A percentile compares a stretch with the other conserved stretches of the same genome.
These are phyloP conservation scores for Rhodamnia rubescens DNA, from an alignment of 345 rosid species.

Conservation along the genomic window DNA sequence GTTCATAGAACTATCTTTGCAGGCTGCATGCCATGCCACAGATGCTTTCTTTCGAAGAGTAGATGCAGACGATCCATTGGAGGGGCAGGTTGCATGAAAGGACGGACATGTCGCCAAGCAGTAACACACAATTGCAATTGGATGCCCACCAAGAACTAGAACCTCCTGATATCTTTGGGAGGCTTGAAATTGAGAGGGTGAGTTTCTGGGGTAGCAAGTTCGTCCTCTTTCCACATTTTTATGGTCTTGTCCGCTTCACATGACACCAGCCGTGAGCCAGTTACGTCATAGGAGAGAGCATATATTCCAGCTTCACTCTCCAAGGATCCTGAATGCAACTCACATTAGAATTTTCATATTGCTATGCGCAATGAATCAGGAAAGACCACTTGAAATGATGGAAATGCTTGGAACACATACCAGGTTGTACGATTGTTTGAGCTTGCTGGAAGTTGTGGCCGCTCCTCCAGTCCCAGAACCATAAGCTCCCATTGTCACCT, in stretches of 20 bases:
- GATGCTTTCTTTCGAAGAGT: background rate
- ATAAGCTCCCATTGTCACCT: constrained; percentile 98
- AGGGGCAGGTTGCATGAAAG: background rate
- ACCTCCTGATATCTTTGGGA: constrained; percentile 92
- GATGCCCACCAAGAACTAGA: constrained; percentile 15
- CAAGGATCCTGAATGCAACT: constrained; percentile 58
- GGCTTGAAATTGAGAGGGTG: constrained; percentile 96
- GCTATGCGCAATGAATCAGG: background rate
- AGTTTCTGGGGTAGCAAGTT: constrained; percentile 78
- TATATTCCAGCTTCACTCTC: constrained; percentile 98
- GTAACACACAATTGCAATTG: background rate
- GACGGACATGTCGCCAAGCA: background rate
- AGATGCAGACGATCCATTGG: background rate
- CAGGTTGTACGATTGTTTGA: constrained; percentile 96
- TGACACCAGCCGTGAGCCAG: constrained; percentile 74
- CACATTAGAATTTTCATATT: background rate
- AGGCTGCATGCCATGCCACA: background rate
- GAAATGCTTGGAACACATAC: constrained; percentile 13
- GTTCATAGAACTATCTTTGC: background rate
- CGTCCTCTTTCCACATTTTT: constrained; percentile 99
- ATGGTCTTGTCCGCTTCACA: constrained; percentile 98
- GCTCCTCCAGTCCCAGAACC: constrained; percentile 99
- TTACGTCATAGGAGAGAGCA: constrained; percentile 62
- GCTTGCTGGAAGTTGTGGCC: constrained; percentile 96
- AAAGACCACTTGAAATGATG: background rate